Base-by-base conservation (phyloP, 83 land plant species). In the Picea abies region DNA sequence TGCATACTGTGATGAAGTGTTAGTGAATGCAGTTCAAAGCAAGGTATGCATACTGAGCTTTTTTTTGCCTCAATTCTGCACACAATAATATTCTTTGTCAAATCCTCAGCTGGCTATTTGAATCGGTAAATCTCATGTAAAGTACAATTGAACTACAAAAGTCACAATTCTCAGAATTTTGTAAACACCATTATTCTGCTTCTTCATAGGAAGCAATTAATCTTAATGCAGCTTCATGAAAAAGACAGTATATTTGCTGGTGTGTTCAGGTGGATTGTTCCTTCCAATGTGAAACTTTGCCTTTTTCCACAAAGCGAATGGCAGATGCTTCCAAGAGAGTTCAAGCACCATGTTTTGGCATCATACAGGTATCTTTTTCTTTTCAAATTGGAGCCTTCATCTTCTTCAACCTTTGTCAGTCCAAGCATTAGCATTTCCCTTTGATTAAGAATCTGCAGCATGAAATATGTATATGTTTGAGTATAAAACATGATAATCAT, bases 271-370 rank as follows among this genome's bases (percentile, higher is more conserved):
- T 41, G 44, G 22, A 19, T 73, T 73, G 58, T 73, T 73, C 60
- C 77, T 17, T 41, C 23, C 25, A 73, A 73, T 10, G 23, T 6
- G 77, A 41, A 47, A 47, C 77, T n/a, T 47, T 47, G 58, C 79
- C 82, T 68, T 83, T 89, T 23, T 82, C 83, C 6, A 71, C 77
- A 39, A 91, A 93, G 75, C 82, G 95, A 7, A 70, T 89, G 58
- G 90, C 90, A 39, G 93, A 93, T 89, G 90, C 90, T 23, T 93
- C 93, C 25, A 93, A 93, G 71, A 87, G 95, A 79, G 78, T 93
- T 61, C 85, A 86, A 29, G 87, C 84, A 22, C 92, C 93, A 63
- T 83, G 35, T 16, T 88, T 81, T 72, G 60, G 81, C 44, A 37
- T 63, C 35, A 83, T 39, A 25, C 89, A 86, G 87, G 94, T 91